Evolutionary conservation across 805 yeast genomes (phyloP), one percentile per base, ranked within the genome.

Genomic region (Torulaspora franciscae): DNA sequence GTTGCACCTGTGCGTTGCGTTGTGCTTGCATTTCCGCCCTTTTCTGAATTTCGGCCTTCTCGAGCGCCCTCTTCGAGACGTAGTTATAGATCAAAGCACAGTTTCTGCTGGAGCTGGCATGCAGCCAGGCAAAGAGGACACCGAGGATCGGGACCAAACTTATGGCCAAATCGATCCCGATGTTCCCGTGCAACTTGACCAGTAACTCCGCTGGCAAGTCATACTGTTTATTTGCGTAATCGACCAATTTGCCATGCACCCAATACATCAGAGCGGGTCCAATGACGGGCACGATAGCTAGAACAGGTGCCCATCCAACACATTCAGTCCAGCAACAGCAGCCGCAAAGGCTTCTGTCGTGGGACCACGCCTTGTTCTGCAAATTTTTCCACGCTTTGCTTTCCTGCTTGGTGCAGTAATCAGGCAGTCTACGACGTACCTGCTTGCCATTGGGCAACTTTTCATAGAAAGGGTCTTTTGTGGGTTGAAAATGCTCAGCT

Each of bases 41-140:
- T 22, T 37, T 48, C 43, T 48, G 34, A 38, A 34, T 36, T 22
- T 40, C 34, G 17, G 37, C 29, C 25, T 45, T 45, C 17, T 59
- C 56, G 14, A 53, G 24, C 5, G 60, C 58, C 40, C 61, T 48
- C 38, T 62, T 32, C 7, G 49, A 51, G 14, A 64, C 50, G 46
- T 32, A 54, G 43, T 63, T 76, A 60, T 86, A 88, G 7, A 89
- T 73, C 55, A 87, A 57, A 0, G 91, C 90, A 0, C 96, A 95
- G 62, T 91, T 90, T 57, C 96, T 71, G 0, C 96, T 86, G 6
- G 95, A 85, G 59, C 96, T 85, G 2, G 81, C 85, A 58, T 87
- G 78, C 62, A 90, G 48, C 91, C 95, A 90, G 9, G 85, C 69
- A 43, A 89, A 75, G 29, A 89, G 66, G 2, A 81, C 71, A 1